phyloP scores from a whole-genome alignment of 306 rosid species.

The Begonia peltatifolia region DNA sequence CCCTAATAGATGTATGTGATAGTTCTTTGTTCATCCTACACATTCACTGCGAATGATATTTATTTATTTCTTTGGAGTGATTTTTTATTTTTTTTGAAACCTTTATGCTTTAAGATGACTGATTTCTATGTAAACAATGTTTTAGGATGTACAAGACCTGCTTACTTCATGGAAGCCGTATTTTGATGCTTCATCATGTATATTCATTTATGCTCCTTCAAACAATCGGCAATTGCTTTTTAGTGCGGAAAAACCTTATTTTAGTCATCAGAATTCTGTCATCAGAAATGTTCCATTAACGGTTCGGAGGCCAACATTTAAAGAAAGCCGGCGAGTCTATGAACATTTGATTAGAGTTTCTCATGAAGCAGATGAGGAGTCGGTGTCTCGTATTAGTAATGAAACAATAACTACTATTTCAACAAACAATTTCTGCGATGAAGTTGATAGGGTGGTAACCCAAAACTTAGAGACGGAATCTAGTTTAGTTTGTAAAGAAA shows the following conservation, averaged over 20 bases:
- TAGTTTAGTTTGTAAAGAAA: constrained; percentile 18
- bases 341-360: constrained; percentile 55
- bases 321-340: constrained; percentile 69
- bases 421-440: constrained; percentile 15
- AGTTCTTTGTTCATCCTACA: not conserved
- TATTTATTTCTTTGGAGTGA: too few species aligned
- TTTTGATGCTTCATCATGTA: constrained; percentile 61
- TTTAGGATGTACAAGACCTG: constrained; percentile 88
- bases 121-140: constrained; percentile 11
- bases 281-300: constrained; percentile 54
- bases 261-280: constrained; percentile 31
- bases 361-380: constrained; percentile 39
- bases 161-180: constrained; percentile 71
- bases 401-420: constrained; percentile 13
- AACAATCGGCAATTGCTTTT: constrained; percentile 71
- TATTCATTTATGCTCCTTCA: constrained; percentile 70
- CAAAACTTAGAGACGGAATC: constrained; percentile 28
- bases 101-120: constrained; percentile 11
- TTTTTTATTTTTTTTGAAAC: too few species aligned
- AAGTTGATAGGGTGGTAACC: constrained; percentile 32
- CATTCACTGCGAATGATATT: too few species aligned
- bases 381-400: constrained; percentile 8
- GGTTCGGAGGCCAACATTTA: constrained; percentile 71
- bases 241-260: constrained; percentile 54
- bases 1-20: too few species aligned